Evolutionary conservation across 495 filamentous ascomycete genomes (phyloP).

Genomic region (Oidiodendron maius): DNA sequence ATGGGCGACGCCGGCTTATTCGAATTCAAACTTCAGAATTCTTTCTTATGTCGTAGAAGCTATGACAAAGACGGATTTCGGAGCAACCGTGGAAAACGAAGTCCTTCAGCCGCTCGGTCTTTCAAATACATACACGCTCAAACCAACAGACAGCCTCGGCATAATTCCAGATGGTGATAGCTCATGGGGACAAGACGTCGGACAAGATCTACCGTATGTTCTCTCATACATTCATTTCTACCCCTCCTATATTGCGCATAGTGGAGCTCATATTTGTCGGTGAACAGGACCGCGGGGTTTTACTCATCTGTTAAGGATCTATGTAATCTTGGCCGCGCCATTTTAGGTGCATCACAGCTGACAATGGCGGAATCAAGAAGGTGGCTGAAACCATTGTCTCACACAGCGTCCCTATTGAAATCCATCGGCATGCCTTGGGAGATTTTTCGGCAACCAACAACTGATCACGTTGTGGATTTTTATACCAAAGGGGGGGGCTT

Average conservation of each 20-base stretch:
- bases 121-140: constrained; percentile 32
- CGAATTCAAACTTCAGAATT: constrained; percentile 49
- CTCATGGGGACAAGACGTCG: neutral
- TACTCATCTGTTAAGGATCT: constrained; percentile 50
- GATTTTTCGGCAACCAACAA: constrained; percentile 31
- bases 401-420: constrained; percentile 40
- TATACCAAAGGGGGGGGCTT: constrained; percentile 52
- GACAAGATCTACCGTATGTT: constrained; percentile 23
- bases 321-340: constrained; percentile 44
- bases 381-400: constrained; percentile 51
- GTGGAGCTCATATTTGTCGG: constrained; percentile 1
- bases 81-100: constrained; percentile 34
- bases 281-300: constrained; percentile 45
- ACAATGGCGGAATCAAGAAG: constrained; percentile 36
- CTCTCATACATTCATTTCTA: neutral
- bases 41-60: constrained; percentile 48
- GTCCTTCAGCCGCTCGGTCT: constrained; percentile 42
- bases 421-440: constrained; percentile 56
- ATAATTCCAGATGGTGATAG: constrained; percentile 28
- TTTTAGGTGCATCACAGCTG: constrained; percentile 45
- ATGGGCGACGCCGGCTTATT: constrained; percentile 46
- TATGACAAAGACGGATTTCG: constrained; percentile 41
- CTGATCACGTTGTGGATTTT: constrained; percentile 29
- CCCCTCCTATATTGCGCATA: too few species aligned
- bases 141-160: constrained; percentile 19